A percentile compares a stretch with the other conserved stretches of the same genome.
These are phyloP conservation scores for Paraconiothyrium sp. DNA, from an alignment of 2,329 filamentous ascomycete species.

Conservation along the genomic window DNA sequence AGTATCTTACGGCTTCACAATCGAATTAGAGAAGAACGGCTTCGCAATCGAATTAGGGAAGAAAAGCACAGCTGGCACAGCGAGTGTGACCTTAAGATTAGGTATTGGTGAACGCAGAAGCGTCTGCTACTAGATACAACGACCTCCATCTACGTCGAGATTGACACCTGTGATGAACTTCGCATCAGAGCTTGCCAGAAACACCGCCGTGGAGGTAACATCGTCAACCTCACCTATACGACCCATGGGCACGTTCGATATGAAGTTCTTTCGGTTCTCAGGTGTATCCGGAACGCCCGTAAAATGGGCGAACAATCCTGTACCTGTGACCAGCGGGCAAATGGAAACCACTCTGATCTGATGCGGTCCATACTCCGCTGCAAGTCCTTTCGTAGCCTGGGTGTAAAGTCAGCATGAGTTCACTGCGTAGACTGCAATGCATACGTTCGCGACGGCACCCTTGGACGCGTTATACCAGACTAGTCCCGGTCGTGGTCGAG, in stretches of 20 bases:
- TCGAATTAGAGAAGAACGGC: background rate
- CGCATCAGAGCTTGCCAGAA: constrained; percentile 67
- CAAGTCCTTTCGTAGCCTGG: constrained; percentile 70
- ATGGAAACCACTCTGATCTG: constrained; percentile 79
- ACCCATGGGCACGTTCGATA: constrained; percentile 67
- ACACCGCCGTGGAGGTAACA: constrained; percentile 65
- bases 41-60: background rate
- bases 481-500: constrained; percentile 66
- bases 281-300: constrained; percentile 70
- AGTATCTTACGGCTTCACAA: too few relatives aligned
- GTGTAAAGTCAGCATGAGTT: background rate
- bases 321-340: constrained; percentile 73
- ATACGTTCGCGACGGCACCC: constrained; percentile 35
- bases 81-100: too few relatives aligned
- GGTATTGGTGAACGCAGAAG: too few relatives aligned
- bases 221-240: constrained; percentile 69
- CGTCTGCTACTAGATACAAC: constrained; percentile 39
- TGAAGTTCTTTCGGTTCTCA: constrained; percentile 61
- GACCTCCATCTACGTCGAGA: constrained; percentile 51
- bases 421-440: constrained; percentile 18
- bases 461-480: constrained; percentile 21
- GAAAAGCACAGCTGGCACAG: background rate
- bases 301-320: constrained; percentile 68
- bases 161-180: constrained; percentile 68
- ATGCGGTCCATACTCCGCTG: constrained; percentile 76